phyloP scores from a whole-genome alignment of 805 yeast species.

The Metschnikowia bowlesiae region DNA sequence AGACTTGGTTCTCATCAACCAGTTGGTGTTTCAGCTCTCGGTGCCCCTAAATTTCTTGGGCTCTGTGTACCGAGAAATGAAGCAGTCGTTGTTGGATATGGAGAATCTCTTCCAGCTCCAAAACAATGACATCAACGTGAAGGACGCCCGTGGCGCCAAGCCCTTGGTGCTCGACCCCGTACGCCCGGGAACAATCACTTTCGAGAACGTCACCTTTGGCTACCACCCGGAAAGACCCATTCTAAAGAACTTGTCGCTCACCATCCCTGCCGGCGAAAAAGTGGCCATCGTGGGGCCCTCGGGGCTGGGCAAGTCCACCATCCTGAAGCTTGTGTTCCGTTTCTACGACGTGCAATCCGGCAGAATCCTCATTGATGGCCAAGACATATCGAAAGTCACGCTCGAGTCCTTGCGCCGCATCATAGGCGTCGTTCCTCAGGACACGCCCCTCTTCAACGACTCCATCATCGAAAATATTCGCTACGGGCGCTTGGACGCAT shows the following conservation, averaged over 20 bases:
- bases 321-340: conserved; percentile 76
- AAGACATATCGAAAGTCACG: conserved; percentile 72
- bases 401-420: conserved; percentile 67
- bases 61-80: conserved; percentile 89
- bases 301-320: conserved; percentile 93
- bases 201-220: conserved; percentile 90
- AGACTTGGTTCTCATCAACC: conserved; percentile 90
- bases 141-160: conserved; percentile 58
- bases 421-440: conserved; percentile 96
- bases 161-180: conserved; percentile 46
- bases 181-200: conserved; percentile 69
- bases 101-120: conserved; percentile 87
- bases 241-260: conserved; percentile 71
- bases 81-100: conserved; percentile 93
- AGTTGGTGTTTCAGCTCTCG: conserved; percentile 90
- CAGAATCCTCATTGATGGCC: conserved; percentile 79
- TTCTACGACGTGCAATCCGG: conserved; percentile 84
- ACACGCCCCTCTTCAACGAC: conserved; percentile 92
- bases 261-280: conserved; percentile 84
- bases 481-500: conserved; percentile 74
- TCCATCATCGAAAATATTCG: conserved; percentile 81
- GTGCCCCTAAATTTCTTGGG: conserved; percentile 95
- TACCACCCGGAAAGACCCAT: conserved; percentile 88
- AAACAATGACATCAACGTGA: conserved; percentile 62
- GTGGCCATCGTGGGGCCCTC: conserved; percentile 96